Percentiles rank a stretch among this genome's conserved stretches.
These are phyloP conservation scores for Bauhinia variegata DNA, from an alignment of 306 rosid genomes.

Conservation along the genomic window DNA sequence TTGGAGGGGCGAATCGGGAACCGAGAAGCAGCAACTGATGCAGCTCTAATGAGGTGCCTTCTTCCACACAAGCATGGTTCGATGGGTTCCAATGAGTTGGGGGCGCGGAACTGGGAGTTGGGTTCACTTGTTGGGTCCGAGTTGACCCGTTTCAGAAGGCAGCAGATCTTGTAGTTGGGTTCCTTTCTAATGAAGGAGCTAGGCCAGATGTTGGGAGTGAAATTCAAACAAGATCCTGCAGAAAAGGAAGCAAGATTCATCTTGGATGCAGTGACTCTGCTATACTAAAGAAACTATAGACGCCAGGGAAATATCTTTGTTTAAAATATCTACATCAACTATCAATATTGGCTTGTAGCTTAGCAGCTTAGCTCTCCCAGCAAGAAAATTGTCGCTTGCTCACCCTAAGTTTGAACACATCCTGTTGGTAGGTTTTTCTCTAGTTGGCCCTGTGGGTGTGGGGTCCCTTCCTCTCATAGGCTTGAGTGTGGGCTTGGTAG, in stretches of 20 bases:
- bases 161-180: conserved; percentile 2
- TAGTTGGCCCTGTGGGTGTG: too few relatives aligned
- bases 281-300: too few relatives aligned
- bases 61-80: conserved; percentile 67
- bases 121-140: conserved; percentile 32
- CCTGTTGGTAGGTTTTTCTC: too few relatives aligned
- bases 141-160: conserved; percentile 31
- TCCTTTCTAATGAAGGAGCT: not conserved
- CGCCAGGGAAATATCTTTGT: too few relatives aligned
- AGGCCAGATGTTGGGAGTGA: conserved; percentile 11
- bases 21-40: conserved; percentile 47
- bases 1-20: conserved; percentile 50
- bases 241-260: conserved; percentile 31
- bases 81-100: conserved; percentile 27
- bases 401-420: too few relatives aligned
- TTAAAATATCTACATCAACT: too few relatives aligned
- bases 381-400: too few relatives aligned
- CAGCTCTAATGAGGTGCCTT: conserved; percentile 62
- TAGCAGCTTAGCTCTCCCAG: too few relatives aligned
- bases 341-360: too few relatives aligned
- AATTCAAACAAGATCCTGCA: conserved; percentile 15
- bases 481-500: too few relatives aligned
- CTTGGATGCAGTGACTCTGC: not conserved
- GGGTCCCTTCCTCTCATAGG: too few relatives aligned
- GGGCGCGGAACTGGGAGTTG: conserved; percentile 25